Percentiles rank a stretch among this genome's conserved stretches.
These are phyloP conservation scores for Gonium pectorale DNA, from an alignment of 139 green algal genomes.

Conservation along the genomic window DNA sequence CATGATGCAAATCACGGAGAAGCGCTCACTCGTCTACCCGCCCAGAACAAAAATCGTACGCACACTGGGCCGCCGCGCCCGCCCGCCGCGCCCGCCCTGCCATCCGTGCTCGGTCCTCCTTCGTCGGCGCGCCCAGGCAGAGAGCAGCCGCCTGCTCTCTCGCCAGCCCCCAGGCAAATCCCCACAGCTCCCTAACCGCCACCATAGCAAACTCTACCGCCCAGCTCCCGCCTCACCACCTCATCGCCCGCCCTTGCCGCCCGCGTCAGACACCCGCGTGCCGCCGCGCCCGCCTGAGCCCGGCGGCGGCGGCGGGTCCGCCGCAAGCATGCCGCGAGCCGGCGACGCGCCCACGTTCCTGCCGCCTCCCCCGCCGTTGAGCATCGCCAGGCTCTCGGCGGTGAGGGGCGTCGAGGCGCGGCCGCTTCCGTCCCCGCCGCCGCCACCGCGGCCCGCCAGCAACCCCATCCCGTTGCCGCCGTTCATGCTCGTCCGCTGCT, in stretches of 20 bases:
- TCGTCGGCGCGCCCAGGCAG: too few relatives aligned
- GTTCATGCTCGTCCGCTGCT: constrained; percentile 1
- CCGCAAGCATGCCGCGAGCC: constrained; percentile 25
- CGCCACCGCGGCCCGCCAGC: not conserved
- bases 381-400: too few relatives aligned
- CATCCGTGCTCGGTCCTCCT: too few relatives aligned
- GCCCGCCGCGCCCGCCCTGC: too few relatives aligned
- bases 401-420: not conserved
- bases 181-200: too few relatives aligned
- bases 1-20: too few relatives aligned
- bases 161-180: too few relatives aligned
- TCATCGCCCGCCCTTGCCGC: not conserved
- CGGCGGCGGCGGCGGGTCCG: constrained; percentile 13
- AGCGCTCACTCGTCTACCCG: too few relatives aligned
- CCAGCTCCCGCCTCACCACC: not conserved
- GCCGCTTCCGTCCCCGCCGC: not conserved
- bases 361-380: not conserved
- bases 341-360: constrained; percentile 4
- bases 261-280: constrained; percentile 4
- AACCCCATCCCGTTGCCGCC: not conserved
- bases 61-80: too few relatives aligned
- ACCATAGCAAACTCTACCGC: too few relatives aligned
- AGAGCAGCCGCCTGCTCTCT: too few relatives aligned
- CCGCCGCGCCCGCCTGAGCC: not conserved
- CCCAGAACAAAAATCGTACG: too few relatives aligned